Conservation (phyloP, 116 monocot genomes). For the Papilionanthe hybrid region DNA sequence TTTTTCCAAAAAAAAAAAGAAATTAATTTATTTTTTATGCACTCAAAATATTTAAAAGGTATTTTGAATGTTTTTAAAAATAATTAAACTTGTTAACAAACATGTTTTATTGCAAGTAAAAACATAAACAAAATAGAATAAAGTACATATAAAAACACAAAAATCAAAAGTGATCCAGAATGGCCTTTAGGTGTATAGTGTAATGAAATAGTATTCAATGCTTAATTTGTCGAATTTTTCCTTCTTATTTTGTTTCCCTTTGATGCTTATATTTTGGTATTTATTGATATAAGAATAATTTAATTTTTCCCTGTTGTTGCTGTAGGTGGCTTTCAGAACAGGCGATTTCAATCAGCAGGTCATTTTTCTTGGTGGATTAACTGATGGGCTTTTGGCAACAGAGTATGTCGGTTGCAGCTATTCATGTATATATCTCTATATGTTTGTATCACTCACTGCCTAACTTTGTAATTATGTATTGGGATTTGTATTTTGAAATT, state of each 20-base stretch:
- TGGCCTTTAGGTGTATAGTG: background rate
- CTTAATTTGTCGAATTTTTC: background rate
- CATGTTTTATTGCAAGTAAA: too few species aligned
- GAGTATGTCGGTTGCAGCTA: conserved; percentile 48
- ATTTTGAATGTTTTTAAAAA: too few species aligned
- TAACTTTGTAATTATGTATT: background rate
- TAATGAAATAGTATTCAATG: background rate
- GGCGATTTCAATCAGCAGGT: conserved; percentile 95
- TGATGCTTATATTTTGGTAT: background rate
- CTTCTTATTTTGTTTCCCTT: background rate
- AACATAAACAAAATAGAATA: too few species aligned
- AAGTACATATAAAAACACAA: too few species aligned
- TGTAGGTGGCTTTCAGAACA: conserved; percentile 87
- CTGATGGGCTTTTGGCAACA: conserved; percentile 88
- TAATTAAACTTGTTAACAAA: too few species aligned
- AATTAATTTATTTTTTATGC: too few species aligned
- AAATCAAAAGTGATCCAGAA: too few species aligned
- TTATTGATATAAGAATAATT: background rate
- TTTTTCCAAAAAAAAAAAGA: too few species aligned
- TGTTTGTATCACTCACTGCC: background rate
- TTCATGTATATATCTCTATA: background rate
- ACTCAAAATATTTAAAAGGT: too few species aligned
- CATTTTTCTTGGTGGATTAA: conserved; percentile 90
- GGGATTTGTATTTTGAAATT: background rate
- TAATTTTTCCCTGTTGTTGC: background rate